A percentile compares a stretch with the other conserved stretches of the same genome.
Conservation (phyloP, 148 eudicot species). For the Nepenthes gracilis region DNA sequence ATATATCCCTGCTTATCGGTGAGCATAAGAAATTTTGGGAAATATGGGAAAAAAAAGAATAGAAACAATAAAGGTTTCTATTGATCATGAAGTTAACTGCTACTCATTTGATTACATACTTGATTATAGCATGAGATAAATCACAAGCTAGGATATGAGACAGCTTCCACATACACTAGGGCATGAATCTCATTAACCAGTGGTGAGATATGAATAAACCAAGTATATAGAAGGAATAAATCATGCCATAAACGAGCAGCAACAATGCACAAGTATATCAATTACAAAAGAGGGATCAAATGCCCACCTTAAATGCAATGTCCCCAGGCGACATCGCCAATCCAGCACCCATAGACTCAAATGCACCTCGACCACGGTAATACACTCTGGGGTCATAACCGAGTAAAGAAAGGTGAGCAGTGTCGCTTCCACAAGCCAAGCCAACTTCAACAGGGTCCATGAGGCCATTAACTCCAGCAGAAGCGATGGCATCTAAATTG, state of each 20-base stretch:
- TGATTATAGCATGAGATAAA: too few relatives aligned
- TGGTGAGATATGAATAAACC: neutral
- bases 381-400: slow-evolving; percentile 94
- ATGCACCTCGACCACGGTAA: slow-evolving; percentile 96
- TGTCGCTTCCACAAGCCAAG: slow-evolving; percentile 94
- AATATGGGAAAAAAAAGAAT: too few relatives aligned
- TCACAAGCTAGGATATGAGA: too few relatives aligned
- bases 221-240: neutral
- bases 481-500: slow-evolving; percentile 78
- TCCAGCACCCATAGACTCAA: slow-evolving; percentile 99
- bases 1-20: too few relatives aligned
- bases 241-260: neutral
- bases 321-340: slow-evolving; percentile 98
- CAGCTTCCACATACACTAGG: too few relatives aligned
- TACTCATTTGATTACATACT: too few relatives aligned
- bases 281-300: slow-evolving; percentile 1
- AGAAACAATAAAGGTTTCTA: too few relatives aligned
- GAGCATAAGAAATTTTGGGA: too few relatives aligned
- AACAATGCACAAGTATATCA: neutral
- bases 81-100: too few relatives aligned
- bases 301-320: slow-evolving; percentile 82
- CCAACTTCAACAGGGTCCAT: slow-evolving; percentile 99
- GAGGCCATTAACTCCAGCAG: slow-evolving; percentile 91
- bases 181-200: too few relatives aligned
- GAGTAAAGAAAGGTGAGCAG: slow-evolving; percentile 90